Evolutionary conservation across 371 early-diverging fungal genomes (phyloP).

Genomic region (Syncephalis plumigaleata): DNA sequence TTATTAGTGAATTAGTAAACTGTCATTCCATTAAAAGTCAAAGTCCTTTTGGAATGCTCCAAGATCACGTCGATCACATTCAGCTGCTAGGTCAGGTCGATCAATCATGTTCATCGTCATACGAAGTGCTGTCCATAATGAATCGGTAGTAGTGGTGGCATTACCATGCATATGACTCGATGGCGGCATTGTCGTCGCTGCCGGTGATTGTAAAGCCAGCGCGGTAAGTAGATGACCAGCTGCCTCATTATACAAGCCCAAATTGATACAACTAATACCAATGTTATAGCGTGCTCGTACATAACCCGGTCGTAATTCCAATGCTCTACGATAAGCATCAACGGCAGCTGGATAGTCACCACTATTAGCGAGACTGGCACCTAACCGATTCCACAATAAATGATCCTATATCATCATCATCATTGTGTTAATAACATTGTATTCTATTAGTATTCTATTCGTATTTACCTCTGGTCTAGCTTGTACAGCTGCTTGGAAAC

Average conservation of each 20-base stretch:
- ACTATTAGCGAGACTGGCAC: slow-evolving; percentile 89
- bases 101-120: slow-evolving; percentile 67
- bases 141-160: slow-evolving; percentile 5
- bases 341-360: slow-evolving; percentile 57
- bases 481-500: slow-evolving; percentile 84
- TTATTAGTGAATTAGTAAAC: too few species aligned
- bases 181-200: background rate
- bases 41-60: slow-evolving; percentile 61
- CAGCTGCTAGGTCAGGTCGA: slow-evolving; percentile 51
- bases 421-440: background rate
- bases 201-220: slow-evolving; percentile 43
- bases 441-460: background rate
- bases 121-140: slow-evolving; percentile 76
- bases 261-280: slow-evolving; percentile 79
- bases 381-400: slow-evolving; percentile 89
- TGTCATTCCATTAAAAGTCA: slow-evolving; percentile 55
- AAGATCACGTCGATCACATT: slow-evolving; percentile 50
- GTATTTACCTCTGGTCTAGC: slow-evolving; percentile 54
- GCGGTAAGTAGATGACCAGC: slow-evolving; percentile 82
- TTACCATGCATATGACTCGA: slow-evolving; percentile 10
- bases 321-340: slow-evolving; percentile 81
- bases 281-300: slow-evolving; percentile 91
- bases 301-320: slow-evolving; percentile 85
- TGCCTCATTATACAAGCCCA: slow-evolving; percentile 76
- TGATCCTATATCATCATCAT: slow-evolving; percentile 47